Base-by-base conservation (phyloP, 2,329 filamentous ascomycete species). In the Metarhizium brunneum region DNA sequence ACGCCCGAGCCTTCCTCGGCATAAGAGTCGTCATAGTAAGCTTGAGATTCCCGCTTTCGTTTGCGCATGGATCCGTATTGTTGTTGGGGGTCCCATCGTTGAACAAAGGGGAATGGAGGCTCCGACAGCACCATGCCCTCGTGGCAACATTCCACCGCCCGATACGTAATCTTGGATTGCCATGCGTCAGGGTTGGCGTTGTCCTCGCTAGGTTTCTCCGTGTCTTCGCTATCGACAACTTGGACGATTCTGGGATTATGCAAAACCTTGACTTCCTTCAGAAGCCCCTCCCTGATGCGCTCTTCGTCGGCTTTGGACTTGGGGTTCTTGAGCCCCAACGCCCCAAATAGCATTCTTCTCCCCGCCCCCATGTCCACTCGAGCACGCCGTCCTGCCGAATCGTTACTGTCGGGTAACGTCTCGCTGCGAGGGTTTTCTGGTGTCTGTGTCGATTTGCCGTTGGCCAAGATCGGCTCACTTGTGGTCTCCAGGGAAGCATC, bases 81-180 rank as follows among this genome's bases (percentile, higher is more conserved):
- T 63, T 92, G 88, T 58, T 90, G 86, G 3, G 82, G 80, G 69
- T 95, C 90, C 92, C 92, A 96, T 50, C 88, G 82, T 68, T 96
- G 91, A 16, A 88, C 77, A 68, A 96, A 96, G 0, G 92, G 92
- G 65, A 95, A 96, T 0, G 92, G 89, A 0, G 92, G 92, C 38
- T 88, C 80, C 54, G 81, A 87, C 49, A 95, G 75, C 36, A 80
- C 73, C 43, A 90, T 73, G 5, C 78, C 80, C 35, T 88, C 80
- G n/a, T 88, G 79, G 59, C 84, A 83, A 69, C 92, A 96, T 68
- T 97, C 92, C 1, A 95, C 88, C 25, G 90, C 92, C 29, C 82
- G 80, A 58, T 95, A 83, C 11, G 75, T 79, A 57, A 96, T 85
- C 61, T 84, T 90, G 4, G 82, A 73, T 61, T 82, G 82, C 92